These are phyloP conservation scores for Leishmania major DNA, from an alignment of 208 protist species.

Conservation along the genomic window DNA sequence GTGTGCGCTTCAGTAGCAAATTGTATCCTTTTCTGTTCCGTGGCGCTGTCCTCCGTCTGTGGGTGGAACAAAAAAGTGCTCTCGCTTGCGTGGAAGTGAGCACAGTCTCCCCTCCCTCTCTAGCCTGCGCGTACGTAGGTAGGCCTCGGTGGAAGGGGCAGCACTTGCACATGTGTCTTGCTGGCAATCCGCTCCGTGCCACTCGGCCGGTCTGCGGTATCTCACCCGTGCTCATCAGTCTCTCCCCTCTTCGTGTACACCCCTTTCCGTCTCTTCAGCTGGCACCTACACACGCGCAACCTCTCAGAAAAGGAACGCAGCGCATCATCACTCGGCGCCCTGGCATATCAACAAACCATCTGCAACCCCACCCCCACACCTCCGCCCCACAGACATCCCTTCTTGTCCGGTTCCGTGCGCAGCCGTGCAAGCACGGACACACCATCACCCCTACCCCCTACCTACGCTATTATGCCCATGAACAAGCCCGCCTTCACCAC, in stretches of 20 bases:
- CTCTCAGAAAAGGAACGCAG: background rate
- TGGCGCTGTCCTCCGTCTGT: background rate
- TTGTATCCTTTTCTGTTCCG: background rate
- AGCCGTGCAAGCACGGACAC: background rate
- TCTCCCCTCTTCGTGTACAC: background rate
- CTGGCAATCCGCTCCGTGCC: background rate
- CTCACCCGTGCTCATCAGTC: no score
- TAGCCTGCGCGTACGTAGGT: background rate
- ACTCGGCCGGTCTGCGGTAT: background rate
- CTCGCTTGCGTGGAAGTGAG: no score
- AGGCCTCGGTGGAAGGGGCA: background rate
- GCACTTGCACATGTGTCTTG: background rate
- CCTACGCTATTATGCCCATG: constrained; percentile 46
- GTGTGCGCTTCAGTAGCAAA: background rate
- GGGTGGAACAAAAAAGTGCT: background rate
- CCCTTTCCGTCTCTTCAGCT: background rate
- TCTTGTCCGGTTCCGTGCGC: background rate
- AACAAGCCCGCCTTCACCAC: constrained; percentile 69
- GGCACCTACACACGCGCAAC: background rate
- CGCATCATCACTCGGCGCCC: background rate
- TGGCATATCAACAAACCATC: background rate
- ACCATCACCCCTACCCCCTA: background rate
- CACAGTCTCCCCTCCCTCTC: background rate
- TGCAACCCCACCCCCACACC: background rate
- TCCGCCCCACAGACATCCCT: background rate